Conservation (phyloP, 441 rosid genomes). For the Hura crepitans region DNA sequence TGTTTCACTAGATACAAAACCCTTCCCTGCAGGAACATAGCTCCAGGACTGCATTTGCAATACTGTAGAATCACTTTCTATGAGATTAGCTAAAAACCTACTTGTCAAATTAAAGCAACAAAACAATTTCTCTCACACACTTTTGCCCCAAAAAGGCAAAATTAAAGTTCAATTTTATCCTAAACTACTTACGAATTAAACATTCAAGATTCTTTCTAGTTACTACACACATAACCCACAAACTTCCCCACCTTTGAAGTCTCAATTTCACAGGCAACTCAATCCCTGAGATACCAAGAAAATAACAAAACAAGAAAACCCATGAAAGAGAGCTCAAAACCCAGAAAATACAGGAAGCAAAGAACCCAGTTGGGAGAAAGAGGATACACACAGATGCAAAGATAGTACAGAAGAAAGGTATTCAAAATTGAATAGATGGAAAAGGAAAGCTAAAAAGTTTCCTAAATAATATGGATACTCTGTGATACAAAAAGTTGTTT, state of each 20-base stretch:
- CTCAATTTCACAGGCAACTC: slow-evolving; percentile 13
- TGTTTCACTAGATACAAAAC: slow-evolving; percentile 28
- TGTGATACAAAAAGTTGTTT: slow-evolving; percentile 6
- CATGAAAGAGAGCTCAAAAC: slow-evolving; percentile 15
- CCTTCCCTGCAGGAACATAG: slow-evolving; percentile 37
- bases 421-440: not conserved
- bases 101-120: slow-evolving; percentile 16
- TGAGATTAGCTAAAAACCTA: slow-evolving; percentile 18
- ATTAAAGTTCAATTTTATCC: not conserved
- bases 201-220: slow-evolving; percentile 7
- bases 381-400: slow-evolving; percentile 1
- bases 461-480: slow-evolving; percentile 15
- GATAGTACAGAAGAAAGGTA: slow-evolving; percentile 9
- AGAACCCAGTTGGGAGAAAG: slow-evolving; percentile 1
- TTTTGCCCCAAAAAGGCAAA: not conserved
- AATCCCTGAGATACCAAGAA: slow-evolving; percentile 17
- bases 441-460: slow-evolving; percentile 19
- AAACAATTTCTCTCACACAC: not conserved
- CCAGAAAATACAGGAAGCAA: not conserved
- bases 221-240: slow-evolving; percentile 3
- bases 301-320: slow-evolving; percentile 16
- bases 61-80: slow-evolving; percentile 14
- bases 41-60: slow-evolving; percentile 48
- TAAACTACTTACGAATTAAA: not conserved
- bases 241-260: slow-evolving; percentile 8